These are phyloP conservation scores for Epicoccum sorghinum DNA, from an alignment of 2,329 filamentous ascomycete genomes.

Conservation along the genomic window DNA sequence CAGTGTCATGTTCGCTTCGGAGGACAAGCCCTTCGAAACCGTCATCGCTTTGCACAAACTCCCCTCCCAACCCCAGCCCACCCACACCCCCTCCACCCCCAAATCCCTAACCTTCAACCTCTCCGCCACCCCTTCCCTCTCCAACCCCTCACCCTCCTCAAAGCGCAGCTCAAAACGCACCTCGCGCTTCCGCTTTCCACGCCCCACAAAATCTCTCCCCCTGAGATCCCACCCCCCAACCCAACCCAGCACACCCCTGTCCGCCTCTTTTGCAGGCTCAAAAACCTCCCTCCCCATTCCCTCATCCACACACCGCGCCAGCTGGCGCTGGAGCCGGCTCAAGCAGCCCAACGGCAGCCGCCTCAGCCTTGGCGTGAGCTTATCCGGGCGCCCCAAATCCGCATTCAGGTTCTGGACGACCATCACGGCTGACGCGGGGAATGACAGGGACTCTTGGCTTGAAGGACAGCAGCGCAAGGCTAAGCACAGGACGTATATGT, in stretches of 20 bases:
- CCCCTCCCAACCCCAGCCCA: background rate
- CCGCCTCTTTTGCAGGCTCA: background rate
- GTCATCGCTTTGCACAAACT: constrained; percentile 7
- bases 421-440: constrained; percentile 25
- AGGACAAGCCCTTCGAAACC: background rate
- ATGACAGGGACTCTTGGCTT: constrained; percentile 53
- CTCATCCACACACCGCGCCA: background rate
- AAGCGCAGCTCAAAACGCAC: background rate
- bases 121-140: background rate
- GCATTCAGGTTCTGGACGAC: constrained; percentile 43
- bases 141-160: background rate
- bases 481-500: constrained; percentile 54
- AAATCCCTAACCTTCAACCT: constrained; percentile 5
- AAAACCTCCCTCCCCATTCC: no score
- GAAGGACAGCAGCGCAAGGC: constrained; percentile 57
- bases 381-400: constrained; percentile 32
- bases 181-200: constrained; percentile 10
- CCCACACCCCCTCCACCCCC: constrained; percentile 1
- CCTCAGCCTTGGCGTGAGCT: constrained; percentile 23
- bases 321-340: constrained; percentile 14
- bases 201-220: background rate
- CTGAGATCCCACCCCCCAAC: constrained; percentile 7
- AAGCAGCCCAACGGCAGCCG: constrained; percentile 24
- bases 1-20: background rate
- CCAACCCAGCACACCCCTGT: constrained; percentile 1